A percentile compares a stretch with the other conserved stretches of the same genome.
phyloP scores from a whole-genome alignment of 108 stramenopile genomes.

The Discostella pseudostelligera region DNA sequence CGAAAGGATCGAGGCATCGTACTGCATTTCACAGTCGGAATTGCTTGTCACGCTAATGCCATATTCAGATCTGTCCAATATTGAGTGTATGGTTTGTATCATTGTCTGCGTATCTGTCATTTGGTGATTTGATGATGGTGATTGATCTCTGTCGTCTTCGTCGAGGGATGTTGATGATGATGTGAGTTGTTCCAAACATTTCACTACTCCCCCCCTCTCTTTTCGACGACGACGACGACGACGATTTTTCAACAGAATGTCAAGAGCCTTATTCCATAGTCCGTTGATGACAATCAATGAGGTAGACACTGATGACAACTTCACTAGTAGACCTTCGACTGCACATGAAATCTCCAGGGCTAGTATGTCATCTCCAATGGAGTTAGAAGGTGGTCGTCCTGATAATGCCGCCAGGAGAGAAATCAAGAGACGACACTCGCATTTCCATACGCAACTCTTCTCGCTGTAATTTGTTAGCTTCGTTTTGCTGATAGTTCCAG shows the following conservation, averaged over 20 bases:
- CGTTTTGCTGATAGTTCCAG: neutral
- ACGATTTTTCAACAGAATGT: no score
- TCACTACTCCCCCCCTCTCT: no score
- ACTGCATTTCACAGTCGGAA: constrained; percentile 12
- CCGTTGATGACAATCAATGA: no score
- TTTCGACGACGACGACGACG: no score
- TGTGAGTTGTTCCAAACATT: neutral
- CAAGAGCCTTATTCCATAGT: no score
- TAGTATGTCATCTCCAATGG: no score
- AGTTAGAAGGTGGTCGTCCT: no score
- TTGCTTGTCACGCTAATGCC: neutral
- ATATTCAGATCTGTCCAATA: constrained; percentile 17
- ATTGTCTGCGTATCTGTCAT: constrained; percentile 11
- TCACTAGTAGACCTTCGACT: no score
- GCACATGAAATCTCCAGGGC: no score
- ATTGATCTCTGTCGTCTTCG: neutral
- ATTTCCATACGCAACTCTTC: neutral
- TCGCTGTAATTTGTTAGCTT: neutral
- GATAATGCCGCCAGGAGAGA: no score
- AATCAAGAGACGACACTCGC: neutral
- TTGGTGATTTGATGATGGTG: neutral
- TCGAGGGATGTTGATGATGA: neutral
- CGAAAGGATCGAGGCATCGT: constrained; percentile 14
- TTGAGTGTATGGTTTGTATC: constrained; percentile 28
- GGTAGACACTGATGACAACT: no score